phyloP scores from a whole-genome alignment of 768 basidiomycete species.

The Cytidiella melzeri region DNA sequence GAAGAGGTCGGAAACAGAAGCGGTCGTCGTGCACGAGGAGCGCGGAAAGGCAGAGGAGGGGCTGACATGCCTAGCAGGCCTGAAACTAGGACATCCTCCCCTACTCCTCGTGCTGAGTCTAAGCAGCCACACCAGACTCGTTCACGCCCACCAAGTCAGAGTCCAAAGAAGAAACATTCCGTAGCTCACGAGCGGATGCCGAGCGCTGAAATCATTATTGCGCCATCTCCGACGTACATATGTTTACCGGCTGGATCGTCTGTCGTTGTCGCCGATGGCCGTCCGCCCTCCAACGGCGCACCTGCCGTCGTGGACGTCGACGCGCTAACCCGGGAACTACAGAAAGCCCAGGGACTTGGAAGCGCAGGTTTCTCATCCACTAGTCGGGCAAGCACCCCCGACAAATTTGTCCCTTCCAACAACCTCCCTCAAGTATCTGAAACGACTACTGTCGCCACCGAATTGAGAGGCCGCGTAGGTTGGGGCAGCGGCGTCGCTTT shows the following conservation, averaged over 20 bases:
- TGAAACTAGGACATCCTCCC: not conserved
- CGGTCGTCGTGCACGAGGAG: not conserved
- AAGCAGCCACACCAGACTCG: not conserved
- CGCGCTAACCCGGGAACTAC: constrained; percentile 9
- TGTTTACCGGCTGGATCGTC: not conserved
- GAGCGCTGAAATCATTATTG: not conserved
- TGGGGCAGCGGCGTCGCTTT: constrained; percentile 2
- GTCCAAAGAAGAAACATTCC: not conserved
- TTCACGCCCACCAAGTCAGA: not conserved
- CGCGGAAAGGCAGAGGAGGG: not conserved
- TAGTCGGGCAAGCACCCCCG: not conserved
- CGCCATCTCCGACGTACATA: not conserved
- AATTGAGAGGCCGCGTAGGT: too few relatives aligned
- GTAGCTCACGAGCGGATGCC: not conserved
- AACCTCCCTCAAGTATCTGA: too few relatives aligned
- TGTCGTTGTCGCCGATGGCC: not conserved
- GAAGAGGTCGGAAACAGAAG: not conserved
- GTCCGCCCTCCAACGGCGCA: not conserved
- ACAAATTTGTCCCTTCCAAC: not conserved
- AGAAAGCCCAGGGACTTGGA: constrained; percentile 3
- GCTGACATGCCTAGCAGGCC: not conserved
- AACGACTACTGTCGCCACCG: too few relatives aligned
- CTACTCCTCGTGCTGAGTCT: not conserved
- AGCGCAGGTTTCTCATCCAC: not conserved
- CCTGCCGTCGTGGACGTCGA: constrained; percentile 5